Base-by-base conservation (phyloP, 495 filamentous ascomycete species). In the Pyrenula massariospora region DNA sequence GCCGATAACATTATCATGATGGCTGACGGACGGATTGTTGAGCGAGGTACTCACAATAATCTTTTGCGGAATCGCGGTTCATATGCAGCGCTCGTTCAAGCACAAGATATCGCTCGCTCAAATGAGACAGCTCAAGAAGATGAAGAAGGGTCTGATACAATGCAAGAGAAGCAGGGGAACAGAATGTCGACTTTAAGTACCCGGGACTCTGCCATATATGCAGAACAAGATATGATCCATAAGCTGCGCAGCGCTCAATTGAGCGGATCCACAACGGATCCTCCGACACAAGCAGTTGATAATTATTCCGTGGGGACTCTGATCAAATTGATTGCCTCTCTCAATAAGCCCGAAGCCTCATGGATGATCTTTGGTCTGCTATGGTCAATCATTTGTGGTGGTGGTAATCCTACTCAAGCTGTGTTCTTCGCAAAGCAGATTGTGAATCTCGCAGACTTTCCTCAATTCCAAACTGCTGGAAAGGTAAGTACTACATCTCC, bases 1-100 rank as follows among this genome's bases (percentile, higher is more conserved):
- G 92, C 91, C 0, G 85, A 96, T 66, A 98, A 96, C 65, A 98
- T 98, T 58, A 89, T 96, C 19, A 90, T 96, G 61, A 89, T 98
- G 84, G 77, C 83, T 12, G 70, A 86, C 56, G 93, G 93, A 53
- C 67, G 76, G 20, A 94, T 96, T 57, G 77, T 93, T n/a, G 93
- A 98, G 64, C 89, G 91, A 69, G 90, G 90, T 55, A 87, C 80
- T 3, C 90, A 95, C 62, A 77, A 74, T 11, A 83, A 85, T 58
- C 65, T 93, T 60, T 70, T 91, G 36, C 56, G 68, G 25, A 68
- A 62, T 12, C 66, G 73, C 25, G 79, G 77, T 42, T 81, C 87
- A 2, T 95, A 95, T 67, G 81, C 77, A 64, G 83, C 80, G 48
- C 77, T 95, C 12, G 88, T 94, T 15, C 86, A 87, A 58, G 89